phyloP scores from a whole-genome alignment of 768 basidiomycete species.

The Naganishia antarctica region DNA sequence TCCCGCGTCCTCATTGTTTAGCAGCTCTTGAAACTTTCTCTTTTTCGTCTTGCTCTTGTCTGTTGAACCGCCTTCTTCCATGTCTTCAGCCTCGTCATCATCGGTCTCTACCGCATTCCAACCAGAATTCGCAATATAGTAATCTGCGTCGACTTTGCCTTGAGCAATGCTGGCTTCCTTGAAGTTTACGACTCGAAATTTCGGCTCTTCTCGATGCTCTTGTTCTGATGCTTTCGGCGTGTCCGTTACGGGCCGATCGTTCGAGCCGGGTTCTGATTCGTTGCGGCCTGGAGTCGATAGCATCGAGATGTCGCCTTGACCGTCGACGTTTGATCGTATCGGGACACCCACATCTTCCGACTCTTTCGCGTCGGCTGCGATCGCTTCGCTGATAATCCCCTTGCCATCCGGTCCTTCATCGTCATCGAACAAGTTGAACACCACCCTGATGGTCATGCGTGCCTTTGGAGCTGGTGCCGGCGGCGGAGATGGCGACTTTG shows the following conservation, averaged over 20 bases:
- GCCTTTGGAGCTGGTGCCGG: conserved; percentile 5
- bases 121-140: conserved; percentile 9
- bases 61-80: background rate
- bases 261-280: background rate
- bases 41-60: conserved; percentile 6
- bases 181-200: conserved; percentile 21
- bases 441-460: conserved; percentile 1
- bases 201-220: background rate
- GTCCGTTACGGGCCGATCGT: background rate
- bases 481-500: conserved; percentile 15
- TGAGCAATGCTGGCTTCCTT: conserved; percentile 20
- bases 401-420: conserved; percentile 15
- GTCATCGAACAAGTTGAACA: conserved; percentile 7
- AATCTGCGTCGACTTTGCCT: conserved; percentile 17
- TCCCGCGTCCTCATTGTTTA: background rate
- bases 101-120: background rate
- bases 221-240: background rate
- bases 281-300: background rate
- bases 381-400: background rate
- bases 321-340: background rate
- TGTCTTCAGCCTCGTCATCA: conserved; percentile 7
- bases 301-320: background rate
- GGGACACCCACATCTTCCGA: too few relatives aligned
- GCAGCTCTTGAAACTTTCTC: conserved; percentile 3
- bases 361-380: background rate